Conservation (phyloP, 1,284 basidiomycete species). For the Cryptococcus sp. region DNA sequence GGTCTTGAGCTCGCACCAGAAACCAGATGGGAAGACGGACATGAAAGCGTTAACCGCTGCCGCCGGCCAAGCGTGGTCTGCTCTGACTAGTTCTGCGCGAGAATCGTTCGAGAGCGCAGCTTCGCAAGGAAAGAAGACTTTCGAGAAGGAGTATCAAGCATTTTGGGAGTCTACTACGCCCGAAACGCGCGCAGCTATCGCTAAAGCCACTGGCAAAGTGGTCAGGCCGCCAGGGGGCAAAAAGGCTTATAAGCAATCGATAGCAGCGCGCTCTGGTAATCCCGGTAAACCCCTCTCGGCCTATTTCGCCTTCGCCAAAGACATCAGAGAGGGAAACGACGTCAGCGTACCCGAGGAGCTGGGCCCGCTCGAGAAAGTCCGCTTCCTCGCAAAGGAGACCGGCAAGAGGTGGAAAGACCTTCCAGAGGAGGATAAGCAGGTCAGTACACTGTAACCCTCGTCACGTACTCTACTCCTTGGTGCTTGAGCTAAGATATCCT, state of each 20-base stretch:
- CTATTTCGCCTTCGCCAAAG: constrained; percentile 31
- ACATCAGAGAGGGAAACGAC: constrained; percentile 11
- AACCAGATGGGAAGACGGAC: constrained; percentile 22
- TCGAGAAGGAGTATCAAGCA: constrained; percentile 25
- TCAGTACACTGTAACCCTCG: constrained; percentile 18
- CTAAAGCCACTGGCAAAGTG: constrained; percentile 29
- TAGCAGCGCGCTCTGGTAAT: constrained; percentile 25
- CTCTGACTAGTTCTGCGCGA: constrained; percentile 10
- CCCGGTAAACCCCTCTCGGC: constrained; percentile 32
- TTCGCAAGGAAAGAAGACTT: constrained; percentile 8
- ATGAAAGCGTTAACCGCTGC: constrained; percentile 14
- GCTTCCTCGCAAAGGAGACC: constrained; percentile 21
- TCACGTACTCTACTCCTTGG: not conserved
- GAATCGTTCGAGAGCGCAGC: constrained; percentile 4
- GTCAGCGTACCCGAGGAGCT: constrained; percentile 8
- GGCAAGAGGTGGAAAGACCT: constrained; percentile 37
- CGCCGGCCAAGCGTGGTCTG: constrained; percentile 27
- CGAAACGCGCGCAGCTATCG: constrained; percentile 26
- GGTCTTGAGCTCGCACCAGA: constrained; percentile 1
- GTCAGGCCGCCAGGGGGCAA: constrained; percentile 30
- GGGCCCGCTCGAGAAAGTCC: constrained; percentile 1
- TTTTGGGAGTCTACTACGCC: constrained; percentile 29
- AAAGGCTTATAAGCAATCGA: constrained; percentile 13
- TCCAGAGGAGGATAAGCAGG: constrained; percentile 34
- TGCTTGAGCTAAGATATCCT: not conserved